Base-by-base conservation (phyloP, 148 eudicot species). In the Suaeda aralocaspica region DNA sequence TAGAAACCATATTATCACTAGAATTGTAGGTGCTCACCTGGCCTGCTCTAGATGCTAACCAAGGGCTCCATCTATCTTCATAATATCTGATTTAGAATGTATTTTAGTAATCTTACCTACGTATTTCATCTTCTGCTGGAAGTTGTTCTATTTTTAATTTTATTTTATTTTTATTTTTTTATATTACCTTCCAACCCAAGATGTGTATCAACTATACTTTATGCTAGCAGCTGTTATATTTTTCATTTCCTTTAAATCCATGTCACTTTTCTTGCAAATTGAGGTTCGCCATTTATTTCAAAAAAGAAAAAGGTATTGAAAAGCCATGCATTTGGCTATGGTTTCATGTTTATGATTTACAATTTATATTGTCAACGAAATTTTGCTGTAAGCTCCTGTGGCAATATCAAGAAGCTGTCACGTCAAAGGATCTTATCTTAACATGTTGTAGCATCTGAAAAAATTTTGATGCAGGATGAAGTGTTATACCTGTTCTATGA, bases 401-500 rank as follows among this genome's bases (percentile, higher is more conserved):
- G 26, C 28, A 25, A 24, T 60, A 57, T 65, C 33, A 29, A 22
- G 21, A 46, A 44, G 16, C 9, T 18, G 36, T 4, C 39, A 30
- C 42, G 0, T 39, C 14, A 66, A 14, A 14, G 33, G 22, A 69
- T 7, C 29, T 72, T 58, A 30, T 15, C 11, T 21, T n/a, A 19
- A 30, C 64, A 28, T 19, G 64, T 59, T 28, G 25, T 50, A 19
- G 16, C 57, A 66, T 22, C 49, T 50, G 22, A 24, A 0, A 45
- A 48, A 29, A 61, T 55, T 65, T 16, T 67, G 36, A 59, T 85
- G 57, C 86, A 94, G 99, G 93, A 79, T 26, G 91, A 91, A 50
- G 68, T 66, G 59, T 82, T 89, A 33, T 94, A 87, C 81, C 56
- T 91, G 44, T 94, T 94, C 68, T 94, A 80, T 59, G 97, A 94